Evolutionary conservation across 441 rosid species (phyloP), one percentile per base, ranked within the genome.

Genomic region (Jatropha podagrica): DNA sequence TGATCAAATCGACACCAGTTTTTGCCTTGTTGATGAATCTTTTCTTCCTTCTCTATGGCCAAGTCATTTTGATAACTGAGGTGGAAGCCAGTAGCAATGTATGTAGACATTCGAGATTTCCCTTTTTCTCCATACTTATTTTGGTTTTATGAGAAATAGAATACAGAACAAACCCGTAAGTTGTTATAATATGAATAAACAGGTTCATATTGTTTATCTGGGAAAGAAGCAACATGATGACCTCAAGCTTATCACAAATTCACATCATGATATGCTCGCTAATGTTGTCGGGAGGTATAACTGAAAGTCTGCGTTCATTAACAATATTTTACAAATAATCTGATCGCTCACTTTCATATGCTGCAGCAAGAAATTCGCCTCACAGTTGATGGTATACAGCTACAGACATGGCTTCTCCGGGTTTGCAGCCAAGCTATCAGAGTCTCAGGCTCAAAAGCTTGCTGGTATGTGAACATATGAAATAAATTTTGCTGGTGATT

Each of bases 401-500:
- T 92, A 88, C 76, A 86, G 84, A 80, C 92, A 89, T 82, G 90
- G 91, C 72, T 89, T 92, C 78, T 89, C 93, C 4, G 93, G 95
- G 14, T 92, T 92, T 75, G 89, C 95, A 56, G 97, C 91, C 13
- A 82, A 83, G 81, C 88, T 90, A 32, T 84, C 91, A 14, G 74
- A 85, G 64, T 75, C 87, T 61, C 89, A 87, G 81, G 95, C 89
- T 26, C 86, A 71, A 65, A 67, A 80, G 68, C 81, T 92, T n/a
- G 80, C 88, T 2, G 88, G 92, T 32, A 32, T 32, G 32, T 32
- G 32, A 32, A 32, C 32, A 32, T 32, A 32, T 32, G 32, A 32
- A 32, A 32, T 32, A 32, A 32, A 32, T 32, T 32, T 32, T 32
- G 32, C 32, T 32, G 32, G 2, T 32, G 32, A 32, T 32, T 32